A percentile compares a stretch with the other conserved stretches of the same genome.
phyloP scores from a whole-genome alignment of 805 yeast genomes.

The Candida ponderosae region DNA sequence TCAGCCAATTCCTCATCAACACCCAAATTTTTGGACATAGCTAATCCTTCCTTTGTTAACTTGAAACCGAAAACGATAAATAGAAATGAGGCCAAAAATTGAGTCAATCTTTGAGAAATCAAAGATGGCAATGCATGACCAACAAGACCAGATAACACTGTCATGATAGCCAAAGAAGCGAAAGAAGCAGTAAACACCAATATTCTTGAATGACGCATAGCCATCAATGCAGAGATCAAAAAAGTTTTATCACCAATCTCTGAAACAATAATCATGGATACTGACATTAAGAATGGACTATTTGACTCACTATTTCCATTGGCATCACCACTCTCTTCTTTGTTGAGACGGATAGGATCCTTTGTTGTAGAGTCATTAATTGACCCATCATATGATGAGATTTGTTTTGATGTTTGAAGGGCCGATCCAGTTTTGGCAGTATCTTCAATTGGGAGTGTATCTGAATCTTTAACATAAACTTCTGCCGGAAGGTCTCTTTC shows the following conservation, averaged over 20 bases:
- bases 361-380: background rate
- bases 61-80: slow-evolving; percentile 79
- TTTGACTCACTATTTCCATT: background rate
- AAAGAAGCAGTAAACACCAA: slow-evolving; percentile 89
- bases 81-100: slow-evolving; percentile 70
- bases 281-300: slow-evolving; percentile 62
- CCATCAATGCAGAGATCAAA: slow-evolving; percentile 94
- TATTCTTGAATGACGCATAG: slow-evolving; percentile 82
- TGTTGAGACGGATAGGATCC: background rate
- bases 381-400: background rate
- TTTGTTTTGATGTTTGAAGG: background rate
- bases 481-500: slow-evolving; percentile 17
- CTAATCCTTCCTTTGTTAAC: slow-evolving; percentile 71
- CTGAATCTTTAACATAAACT: slow-evolving; percentile 13
- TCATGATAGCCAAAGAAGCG: slow-evolving; percentile 81
- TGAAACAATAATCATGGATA: slow-evolving; percentile 87
- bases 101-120: slow-evolving; percentile 72
- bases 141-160: slow-evolving; percentile 79
- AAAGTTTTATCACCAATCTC: slow-evolving; percentile 98
- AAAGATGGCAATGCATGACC: slow-evolving; percentile 89
- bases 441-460: slow-evolving; percentile 17
- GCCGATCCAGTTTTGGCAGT: background rate
- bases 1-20: slow-evolving; percentile 95
- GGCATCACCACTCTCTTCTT: slow-evolving; percentile 1
- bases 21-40: slow-evolving; percentile 75